These are phyloP conservation scores for Ormosia emarginata DNA, from an alignment of 306 rosid genomes.

Conservation along the genomic window DNA sequence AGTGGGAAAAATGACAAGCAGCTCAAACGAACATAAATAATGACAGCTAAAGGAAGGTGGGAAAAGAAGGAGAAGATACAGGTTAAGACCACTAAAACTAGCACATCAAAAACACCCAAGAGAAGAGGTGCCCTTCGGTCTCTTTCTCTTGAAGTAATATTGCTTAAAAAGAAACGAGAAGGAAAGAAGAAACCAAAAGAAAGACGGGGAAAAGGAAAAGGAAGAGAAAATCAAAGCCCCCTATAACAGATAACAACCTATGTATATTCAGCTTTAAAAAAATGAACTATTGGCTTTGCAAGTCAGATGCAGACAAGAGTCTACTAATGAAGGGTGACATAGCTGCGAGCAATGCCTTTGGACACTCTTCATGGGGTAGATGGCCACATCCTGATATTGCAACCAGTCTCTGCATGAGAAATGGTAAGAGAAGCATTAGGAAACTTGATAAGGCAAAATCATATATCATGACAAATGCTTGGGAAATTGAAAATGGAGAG, in stretches of 20 bases:
- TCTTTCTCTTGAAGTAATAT: constrained; percentile 40
- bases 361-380: constrained; percentile 97
- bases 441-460: neutral
- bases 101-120: constrained; percentile 43
- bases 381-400: constrained; percentile 92
- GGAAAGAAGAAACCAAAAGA: neutral
- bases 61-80: constrained; percentile 28
- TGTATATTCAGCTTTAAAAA: constrained; percentile 27
- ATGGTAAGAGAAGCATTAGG: constrained; percentile 10
- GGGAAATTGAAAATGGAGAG: neutral
- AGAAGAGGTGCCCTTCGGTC: constrained; percentile 42
- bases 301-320: constrained; percentile 44
- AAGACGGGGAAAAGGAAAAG: neutral
- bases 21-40: neutral
- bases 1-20: constrained; percentile 29
- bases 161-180: neutral
- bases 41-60: neutral
- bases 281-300: constrained; percentile 41
- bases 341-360: constrained; percentile 87
- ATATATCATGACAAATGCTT: neutral
- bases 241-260: constrained; percentile 33
- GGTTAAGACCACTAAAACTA: constrained; percentile 49
- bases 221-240: neutral
- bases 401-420: constrained; percentile 70
- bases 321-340: constrained; percentile 72